Conservation (phyloP, 805 yeast species). For the Myxozyma melibiosi region DNA sequence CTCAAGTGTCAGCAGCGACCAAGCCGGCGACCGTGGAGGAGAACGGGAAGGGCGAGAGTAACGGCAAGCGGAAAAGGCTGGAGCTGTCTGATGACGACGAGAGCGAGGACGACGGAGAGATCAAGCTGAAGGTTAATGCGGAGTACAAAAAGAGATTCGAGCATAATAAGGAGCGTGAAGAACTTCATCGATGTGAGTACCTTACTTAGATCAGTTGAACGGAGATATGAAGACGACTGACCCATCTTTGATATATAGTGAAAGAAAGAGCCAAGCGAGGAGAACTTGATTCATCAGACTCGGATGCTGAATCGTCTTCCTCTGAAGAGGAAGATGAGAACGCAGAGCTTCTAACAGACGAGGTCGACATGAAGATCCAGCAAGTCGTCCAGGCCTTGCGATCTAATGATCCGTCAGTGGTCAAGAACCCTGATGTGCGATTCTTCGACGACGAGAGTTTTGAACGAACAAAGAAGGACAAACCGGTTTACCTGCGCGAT, state of each 20-base stretch:
- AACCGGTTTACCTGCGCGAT: slow-evolving; percentile 87
- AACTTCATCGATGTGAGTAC: slow-evolving; percentile 34
- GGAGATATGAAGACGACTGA: not conserved
- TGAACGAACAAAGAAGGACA: slow-evolving; percentile 54
- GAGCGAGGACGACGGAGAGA: slow-evolving; percentile 28
- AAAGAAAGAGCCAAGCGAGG: slow-evolving; percentile 38
- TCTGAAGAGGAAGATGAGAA: slow-evolving; percentile 85
- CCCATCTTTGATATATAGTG: slow-evolving; percentile 8
- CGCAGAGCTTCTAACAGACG: slow-evolving; percentile 85
- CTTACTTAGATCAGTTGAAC: not conserved
- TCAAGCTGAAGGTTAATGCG: slow-evolving; percentile 30
- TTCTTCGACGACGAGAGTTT: slow-evolving; percentile 64
- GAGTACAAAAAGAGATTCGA: slow-evolving; percentile 39
- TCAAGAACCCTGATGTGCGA: slow-evolving; percentile 67
- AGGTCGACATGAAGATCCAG: slow-evolving; percentile 77
- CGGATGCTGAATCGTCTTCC: slow-evolving; percentile 46
- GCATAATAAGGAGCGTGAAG: slow-evolving; percentile 42
- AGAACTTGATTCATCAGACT: slow-evolving; percentile 40
- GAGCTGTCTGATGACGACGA: slow-evolving; percentile 10
- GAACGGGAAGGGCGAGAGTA: not conserved
- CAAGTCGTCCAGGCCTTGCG: slow-evolving; percentile 72
- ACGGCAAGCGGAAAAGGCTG: slow-evolving; percentile 6
- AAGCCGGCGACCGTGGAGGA: too few species aligned
- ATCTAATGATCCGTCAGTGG: slow-evolving; percentile 58
- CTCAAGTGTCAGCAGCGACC: too few species aligned